Percentiles rank a stretch among this genome's conserved stretches.
These are phyloP conservation scores for Colletotrichum phormii DNA, from an alignment of 2,329 filamentous ascomycete genomes.

Conservation along the genomic window DNA sequence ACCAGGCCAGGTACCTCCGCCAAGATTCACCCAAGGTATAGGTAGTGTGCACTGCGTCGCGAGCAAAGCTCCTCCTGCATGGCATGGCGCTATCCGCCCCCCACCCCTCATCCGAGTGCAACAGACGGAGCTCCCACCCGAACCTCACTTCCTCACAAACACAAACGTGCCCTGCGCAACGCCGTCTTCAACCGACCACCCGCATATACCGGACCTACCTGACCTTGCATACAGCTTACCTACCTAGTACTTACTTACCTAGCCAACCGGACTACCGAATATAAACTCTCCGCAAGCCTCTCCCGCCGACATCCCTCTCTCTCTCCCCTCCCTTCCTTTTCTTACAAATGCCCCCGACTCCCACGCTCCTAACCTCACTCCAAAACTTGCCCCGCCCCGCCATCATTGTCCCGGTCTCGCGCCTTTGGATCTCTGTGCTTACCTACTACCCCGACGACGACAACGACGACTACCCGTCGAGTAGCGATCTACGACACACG, in stretches of 20 bases:
- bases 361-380: not conserved
- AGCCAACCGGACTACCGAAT: not conserved
- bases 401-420: not conserved
- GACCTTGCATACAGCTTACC: not conserved
- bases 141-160: not conserved
- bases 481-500: not conserved
- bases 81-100: not conserved
- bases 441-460: not conserved
- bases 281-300: slow-evolving; percentile 22
- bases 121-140: not conserved
- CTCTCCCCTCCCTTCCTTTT: not conserved
- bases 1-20: not conserved
- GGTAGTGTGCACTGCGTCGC: too few species aligned
- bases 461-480: not conserved
- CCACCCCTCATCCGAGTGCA: not conserved
- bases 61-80: not conserved
- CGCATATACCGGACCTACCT: not conserved
- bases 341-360: not conserved
- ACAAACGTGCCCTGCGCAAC: not conserved
- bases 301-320: not conserved
- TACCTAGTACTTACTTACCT: too few species aligned
- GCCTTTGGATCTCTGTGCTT: not conserved
- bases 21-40: not conserved
- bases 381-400: not conserved
- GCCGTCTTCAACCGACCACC: not conserved